Percentiles rank a stretch among this genome's conserved stretches.
phyloP scores from a whole-genome alignment of 805 yeast species.

The Cyberlindnera bimundalis region DNA sequence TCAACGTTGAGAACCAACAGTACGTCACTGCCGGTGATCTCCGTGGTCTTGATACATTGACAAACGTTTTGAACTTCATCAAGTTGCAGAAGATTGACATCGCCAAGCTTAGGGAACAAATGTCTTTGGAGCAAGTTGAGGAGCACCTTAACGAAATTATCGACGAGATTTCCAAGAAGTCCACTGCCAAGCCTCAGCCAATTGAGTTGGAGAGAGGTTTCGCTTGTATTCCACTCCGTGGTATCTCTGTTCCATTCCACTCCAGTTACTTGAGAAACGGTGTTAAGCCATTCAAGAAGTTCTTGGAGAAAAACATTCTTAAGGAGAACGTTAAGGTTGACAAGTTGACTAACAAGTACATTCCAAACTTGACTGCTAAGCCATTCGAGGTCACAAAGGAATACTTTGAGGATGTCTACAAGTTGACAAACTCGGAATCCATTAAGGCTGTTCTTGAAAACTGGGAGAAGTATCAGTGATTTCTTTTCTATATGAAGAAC shows the following conservation, averaged over 20 bases:
- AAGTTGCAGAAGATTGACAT: constrained; percentile 94
- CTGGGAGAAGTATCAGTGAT: constrained; percentile 79
- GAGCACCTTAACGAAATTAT: constrained; percentile 87
- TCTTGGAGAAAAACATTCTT: constrained; percentile 92
- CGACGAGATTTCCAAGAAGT: constrained; percentile 76
- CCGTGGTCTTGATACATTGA: constrained; percentile 88
- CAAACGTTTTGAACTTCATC: constrained; percentile 89
- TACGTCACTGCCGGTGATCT: constrained; percentile 99
- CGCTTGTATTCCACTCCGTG: constrained; percentile 97
- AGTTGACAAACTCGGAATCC: constrained; percentile 86
- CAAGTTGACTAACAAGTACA: constrained; percentile 89
- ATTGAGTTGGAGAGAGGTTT: constrained; percentile 96
- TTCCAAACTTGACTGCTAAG: constrained; percentile 97
- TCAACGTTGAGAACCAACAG: constrained; percentile 96
- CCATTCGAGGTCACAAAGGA: constrained; percentile 96
- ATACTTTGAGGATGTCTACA: constrained; percentile 94
- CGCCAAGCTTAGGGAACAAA: constrained; percentile 75
- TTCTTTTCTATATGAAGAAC: background rate
- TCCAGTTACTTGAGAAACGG: constrained; percentile 97
- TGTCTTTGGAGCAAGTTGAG: constrained; percentile 84
- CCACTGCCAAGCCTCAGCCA: constrained; percentile 90
- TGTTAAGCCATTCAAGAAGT: constrained; percentile 98
- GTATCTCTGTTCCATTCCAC: constrained; percentile 99
- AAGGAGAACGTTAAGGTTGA: constrained; percentile 94
- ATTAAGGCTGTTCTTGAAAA: constrained; percentile 86